Conservation (phyloP, 2,329 filamentous ascomycete genomes). For the Aspergillus intermedius region DNA sequence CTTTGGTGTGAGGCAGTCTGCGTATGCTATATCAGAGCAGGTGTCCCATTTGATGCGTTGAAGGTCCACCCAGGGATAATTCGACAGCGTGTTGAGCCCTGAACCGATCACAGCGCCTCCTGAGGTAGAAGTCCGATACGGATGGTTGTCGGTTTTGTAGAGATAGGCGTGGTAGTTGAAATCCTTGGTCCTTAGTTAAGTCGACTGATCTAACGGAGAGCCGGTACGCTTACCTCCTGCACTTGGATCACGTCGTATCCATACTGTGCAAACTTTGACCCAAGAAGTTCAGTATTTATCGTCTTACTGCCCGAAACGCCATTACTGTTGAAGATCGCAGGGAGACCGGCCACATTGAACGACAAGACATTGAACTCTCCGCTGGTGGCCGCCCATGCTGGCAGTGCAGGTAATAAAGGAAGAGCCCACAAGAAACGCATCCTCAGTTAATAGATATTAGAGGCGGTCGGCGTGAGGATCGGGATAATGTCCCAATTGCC, state of each 20-base stretch:
- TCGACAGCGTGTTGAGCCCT: too few species aligned
- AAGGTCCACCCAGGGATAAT: too few species aligned
- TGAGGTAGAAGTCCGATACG: constrained; percentile 54
- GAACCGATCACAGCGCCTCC: too few species aligned
- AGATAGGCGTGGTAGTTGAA: constrained; percentile 63
- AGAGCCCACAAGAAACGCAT: neutral
- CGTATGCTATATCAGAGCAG: too few species aligned
- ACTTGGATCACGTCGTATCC: constrained; percentile 58
- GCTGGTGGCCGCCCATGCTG: constrained; percentile 17
- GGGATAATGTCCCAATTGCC: too few species aligned
- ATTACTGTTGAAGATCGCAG: constrained; percentile 49
- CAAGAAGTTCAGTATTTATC: constrained; percentile 52
- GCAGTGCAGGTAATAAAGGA: neutral
- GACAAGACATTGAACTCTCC: constrained; percentile 49
- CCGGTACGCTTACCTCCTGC: constrained; percentile 48
- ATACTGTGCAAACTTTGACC: constrained; percentile 50
- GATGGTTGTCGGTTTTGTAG: constrained; percentile 47
- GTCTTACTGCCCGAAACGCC: constrained; percentile 57
- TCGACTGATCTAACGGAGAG: neutral
- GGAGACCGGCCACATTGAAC: constrained; percentile 58
- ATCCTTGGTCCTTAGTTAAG: constrained; percentile 34
- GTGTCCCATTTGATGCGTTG: too few species aligned
- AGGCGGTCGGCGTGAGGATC: too few species aligned
- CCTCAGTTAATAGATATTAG: neutral
- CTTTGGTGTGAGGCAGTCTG: too few species aligned